Base-by-base conservation (phyloP, 495 filamentous ascomycete species). In the Penicillium cosmopolitanum region DNA sequence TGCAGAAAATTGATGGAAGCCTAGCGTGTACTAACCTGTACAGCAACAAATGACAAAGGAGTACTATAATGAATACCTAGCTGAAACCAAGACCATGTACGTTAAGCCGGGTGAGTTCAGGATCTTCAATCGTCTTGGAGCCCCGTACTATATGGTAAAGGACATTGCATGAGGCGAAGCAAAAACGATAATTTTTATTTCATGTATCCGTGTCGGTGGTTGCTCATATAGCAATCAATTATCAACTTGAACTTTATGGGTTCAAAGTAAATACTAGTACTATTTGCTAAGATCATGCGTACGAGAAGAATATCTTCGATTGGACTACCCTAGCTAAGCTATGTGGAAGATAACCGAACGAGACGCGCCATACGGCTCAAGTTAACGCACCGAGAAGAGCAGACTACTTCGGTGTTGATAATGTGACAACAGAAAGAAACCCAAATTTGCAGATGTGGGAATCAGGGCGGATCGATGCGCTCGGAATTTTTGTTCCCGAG, bases 1-100 rank as follows among this genome's bases (percentile, higher is more conserved):
- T 31, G 28, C 28, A 31, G 6, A 31, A 31, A 31, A 8, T 48
- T 0, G 19, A 25, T 47, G 19, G 59, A 58, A 48, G 53, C 67
- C 44, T 9, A 31, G 8, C 13, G 3, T 16, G 23, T 3, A 51
- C 50, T 51, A 51, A 51, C 28, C 10, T 35, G 19, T 50, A 57
- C 53, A 82, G 82, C 64, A 71, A 8, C 81, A 83, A 74, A 19
- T 80, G 6, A 76, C 69, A 15, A 84, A 82, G 61, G 64, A 70
- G 0, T 84, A 84, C 59, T 83, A 84, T 60, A 72, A 79, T 42
- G 72, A 77, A 34, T 83, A 82, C 52, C 55, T 78, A 5, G 73
- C 67, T n/a, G 55, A 70, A 5, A 83, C 81, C 10, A 72, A 77
- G 63, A 73, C 76, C 10, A 73, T 83, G 77, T 82, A 75, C 56